Base-by-base conservation (phyloP, 2,329 filamentous ascomycete genomes). In the Pleoardoris graminearum region DNA sequence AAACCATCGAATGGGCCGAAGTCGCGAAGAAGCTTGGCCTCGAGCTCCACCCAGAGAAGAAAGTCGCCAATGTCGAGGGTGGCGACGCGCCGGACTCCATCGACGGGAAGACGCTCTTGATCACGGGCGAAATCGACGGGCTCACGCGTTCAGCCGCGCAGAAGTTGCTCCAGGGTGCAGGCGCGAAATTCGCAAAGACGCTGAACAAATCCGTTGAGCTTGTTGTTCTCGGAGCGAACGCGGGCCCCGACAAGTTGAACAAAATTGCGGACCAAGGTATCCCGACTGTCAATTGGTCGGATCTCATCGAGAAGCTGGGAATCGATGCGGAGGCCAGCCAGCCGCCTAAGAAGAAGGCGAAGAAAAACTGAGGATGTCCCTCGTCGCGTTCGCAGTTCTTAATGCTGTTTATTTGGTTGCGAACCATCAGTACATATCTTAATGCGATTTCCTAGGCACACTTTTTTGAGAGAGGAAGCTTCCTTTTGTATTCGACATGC, bases 101-200 rank as follows among this genome's bases (percentile, higher is more conserved):
- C 29, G 54, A 58, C 16, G 59, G 57, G 7, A 54, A 50, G 50
- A 63, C 59, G 2, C 27, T 63, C n/a, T 21, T 77, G 58, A 71
- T 76, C 60, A 73, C 74, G 57, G 75, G 75, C 50, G 75, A 73
- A 65, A 71, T 77, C 48, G 73, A 76, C 29, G 60, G 60, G 7
- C 52, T 58, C 21, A 63, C 56, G 16, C 56, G 60, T 19, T 32
- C 48, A 6, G 43, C 48, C 3, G 60, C 59, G 12, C 50, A 61
- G 51, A 60, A 61, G 37, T 5, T 59, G 22, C 56, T 62, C 25
- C 50, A 59, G 33, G 21, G 27, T 14, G 56, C 35, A 14, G 60
- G 60, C 16, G 60, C 60, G 1, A 61, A 48, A 12, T 52, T 57
- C n/a, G 58, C 60, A 14, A 62, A 62, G 38, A 51, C 51, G 14